Evolutionary conservation across 2,329 filamentous ascomycete species (phyloP).

Genomic region (Fusarium verticillioides): DNA sequence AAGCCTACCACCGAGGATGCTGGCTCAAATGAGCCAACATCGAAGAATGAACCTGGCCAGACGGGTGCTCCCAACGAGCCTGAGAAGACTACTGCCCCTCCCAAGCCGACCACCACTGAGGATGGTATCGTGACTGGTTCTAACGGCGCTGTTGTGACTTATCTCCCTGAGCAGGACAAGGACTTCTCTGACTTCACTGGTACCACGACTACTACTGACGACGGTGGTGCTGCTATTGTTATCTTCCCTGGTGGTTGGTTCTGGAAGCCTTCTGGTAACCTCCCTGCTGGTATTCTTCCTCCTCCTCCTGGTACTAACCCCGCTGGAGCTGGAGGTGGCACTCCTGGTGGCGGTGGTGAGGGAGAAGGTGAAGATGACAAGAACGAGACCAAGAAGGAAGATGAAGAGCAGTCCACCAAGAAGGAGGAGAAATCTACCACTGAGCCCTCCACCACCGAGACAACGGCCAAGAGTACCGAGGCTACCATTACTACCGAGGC

Average conservation of each 20-base stretch:
- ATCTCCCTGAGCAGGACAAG: slow-evolving; percentile 12
- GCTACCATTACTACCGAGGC: slow-evolving; percentile 8
- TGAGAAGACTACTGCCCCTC: neutral
- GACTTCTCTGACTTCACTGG: slow-evolving; percentile 12
- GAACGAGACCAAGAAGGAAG: neutral
- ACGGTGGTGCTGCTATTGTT: slow-evolving; percentile 6
- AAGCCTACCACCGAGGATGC: neutral
- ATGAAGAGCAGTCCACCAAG: slow-evolving; percentile 4
- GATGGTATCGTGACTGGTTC: slow-evolving; percentile 9
- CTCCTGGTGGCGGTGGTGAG: neutral
- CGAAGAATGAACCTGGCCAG: neutral
- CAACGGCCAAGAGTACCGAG: slow-evolving; percentile 4
- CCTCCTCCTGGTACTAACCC: neutral
- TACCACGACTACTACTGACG: slow-evolving; percentile 12
- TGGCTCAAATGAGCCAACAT: neutral
- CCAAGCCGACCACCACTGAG: neutral
- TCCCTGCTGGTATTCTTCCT: neutral
- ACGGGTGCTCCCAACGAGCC: neutral
- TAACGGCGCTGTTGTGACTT: slow-evolving; percentile 5
- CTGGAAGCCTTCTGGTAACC: slow-evolving; percentile 14
- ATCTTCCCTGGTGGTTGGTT: slow-evolving; percentile 19
- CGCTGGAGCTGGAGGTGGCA: neutral
- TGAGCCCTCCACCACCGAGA: neutral
- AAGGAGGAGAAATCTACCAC: neutral
- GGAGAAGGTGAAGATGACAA: neutral